These are phyloP conservation scores for Ceratocystis papillata DNA, from an alignment of 2,329 filamentous ascomycete species.

Conservation along the genomic window DNA sequence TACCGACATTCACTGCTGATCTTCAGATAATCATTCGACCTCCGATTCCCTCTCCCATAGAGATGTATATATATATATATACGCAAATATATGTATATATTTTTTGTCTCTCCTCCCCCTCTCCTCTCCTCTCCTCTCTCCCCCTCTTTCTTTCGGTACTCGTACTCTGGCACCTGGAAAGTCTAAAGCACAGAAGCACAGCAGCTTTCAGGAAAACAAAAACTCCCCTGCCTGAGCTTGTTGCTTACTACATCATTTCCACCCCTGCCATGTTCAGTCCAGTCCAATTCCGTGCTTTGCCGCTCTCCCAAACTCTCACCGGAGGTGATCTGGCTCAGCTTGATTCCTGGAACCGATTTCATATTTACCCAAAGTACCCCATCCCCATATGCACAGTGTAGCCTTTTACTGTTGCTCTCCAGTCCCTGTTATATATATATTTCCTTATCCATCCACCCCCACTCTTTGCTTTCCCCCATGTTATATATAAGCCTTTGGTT, in stretches of 20 bases:
- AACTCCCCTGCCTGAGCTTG: not conserved
- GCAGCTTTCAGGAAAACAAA: not conserved
- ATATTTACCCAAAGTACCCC: slow-evolving; percentile 10
- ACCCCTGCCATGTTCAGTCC: slow-evolving; percentile 9
- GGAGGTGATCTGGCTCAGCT: slow-evolving; percentile 13
- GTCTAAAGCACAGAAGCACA: too few species aligned
- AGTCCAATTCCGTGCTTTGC: slow-evolving; percentile 11
- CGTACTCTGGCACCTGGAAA: not conserved
- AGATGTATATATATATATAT: too few species aligned
- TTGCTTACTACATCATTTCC: slow-evolving; percentile 8
- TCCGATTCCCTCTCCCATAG: not conserved
- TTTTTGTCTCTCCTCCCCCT: not conserved
- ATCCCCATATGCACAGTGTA: not conserved
- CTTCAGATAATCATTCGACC: not conserved
- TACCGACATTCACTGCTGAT: not conserved
- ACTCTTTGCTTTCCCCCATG: not conserved
- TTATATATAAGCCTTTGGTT: not conserved
- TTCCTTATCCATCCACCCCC: not conserved
- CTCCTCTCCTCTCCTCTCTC: not conserved
- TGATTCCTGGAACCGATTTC: not conserved
- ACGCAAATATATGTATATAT: too few species aligned
- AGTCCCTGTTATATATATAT: not conserved
- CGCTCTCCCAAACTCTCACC: slow-evolving; percentile 9
- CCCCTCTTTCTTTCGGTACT: not conserved
- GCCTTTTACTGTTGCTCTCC: not conserved